Conservation (phyloP, 2,329 filamentous ascomycete species). For the Teratosphaeriaceae sp. region DNA sequence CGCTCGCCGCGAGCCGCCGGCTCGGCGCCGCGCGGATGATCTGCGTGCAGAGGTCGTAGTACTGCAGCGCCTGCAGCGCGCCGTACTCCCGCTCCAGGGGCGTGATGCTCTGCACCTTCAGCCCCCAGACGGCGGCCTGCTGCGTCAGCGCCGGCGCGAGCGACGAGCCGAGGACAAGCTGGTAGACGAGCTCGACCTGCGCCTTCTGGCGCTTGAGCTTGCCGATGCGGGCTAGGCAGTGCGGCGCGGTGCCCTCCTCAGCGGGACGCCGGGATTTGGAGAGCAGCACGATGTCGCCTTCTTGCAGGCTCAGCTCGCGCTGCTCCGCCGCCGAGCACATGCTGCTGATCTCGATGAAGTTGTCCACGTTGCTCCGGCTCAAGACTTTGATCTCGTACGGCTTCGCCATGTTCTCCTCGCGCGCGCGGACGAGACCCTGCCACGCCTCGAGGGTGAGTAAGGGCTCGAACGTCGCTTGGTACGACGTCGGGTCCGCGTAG, state of each 20-base stretch:
- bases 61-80: constrained; percentile 81
- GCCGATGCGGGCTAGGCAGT: constrained; percentile 82
- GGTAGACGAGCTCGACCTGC: constrained; percentile 76
- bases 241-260: constrained; percentile 56
- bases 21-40: constrained; percentile 85
- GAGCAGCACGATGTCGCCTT: constrained; percentile 84
- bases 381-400: constrained; percentile 82
- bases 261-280: constrained; percentile 68
- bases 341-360: constrained; percentile 86
- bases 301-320: constrained; percentile 64
- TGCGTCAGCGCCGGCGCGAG: constrained; percentile 50
- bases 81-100: constrained; percentile 95
- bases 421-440: constrained; percentile 85
- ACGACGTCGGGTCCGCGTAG: constrained; percentile 69
- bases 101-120: constrained; percentile 87
- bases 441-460: constrained; percentile 89
- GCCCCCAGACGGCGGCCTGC: constrained; percentile 61
- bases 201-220: constrained; percentile 75
- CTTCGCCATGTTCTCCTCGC: constrained; percentile 75
- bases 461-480: constrained; percentile 85
- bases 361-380: constrained; percentile 84
- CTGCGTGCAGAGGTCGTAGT: constrained; percentile 93
- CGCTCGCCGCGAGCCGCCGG: constrained; percentile 72
- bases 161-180: constrained; percentile 54
- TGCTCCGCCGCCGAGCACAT: constrained; percentile 58